Base-by-base conservation (phyloP, 2,329 filamentous ascomycete genomes). In the Botrytis byssoidea region DNA sequence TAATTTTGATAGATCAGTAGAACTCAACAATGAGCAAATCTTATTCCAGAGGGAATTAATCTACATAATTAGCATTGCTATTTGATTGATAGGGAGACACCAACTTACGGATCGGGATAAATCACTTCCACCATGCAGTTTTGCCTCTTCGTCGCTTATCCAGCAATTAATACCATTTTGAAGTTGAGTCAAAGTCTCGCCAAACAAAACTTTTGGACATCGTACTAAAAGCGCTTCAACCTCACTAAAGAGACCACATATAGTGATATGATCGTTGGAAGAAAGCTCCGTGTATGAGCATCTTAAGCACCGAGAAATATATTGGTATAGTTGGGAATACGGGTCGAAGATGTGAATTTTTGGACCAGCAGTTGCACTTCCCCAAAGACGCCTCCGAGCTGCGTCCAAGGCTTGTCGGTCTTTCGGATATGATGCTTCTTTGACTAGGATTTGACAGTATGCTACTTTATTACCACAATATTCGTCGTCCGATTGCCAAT, bases 301-400 rank as follows among this genome's bases (percentile, higher is more conserved):
- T 16, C 82, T 81, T 61, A 95, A 83, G 0, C 88, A 83, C 22
- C 83, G 81, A 72, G 85, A 85, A 63, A 89, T 83, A 22, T 91
- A 85, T 61, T 85, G 86, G 79, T 94, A 92, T 0, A 97, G 82
- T 71, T 88, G 84, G 71, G 90, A 87, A 76, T 91, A 93, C 0
- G 91, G 89, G 78, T 94, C 88, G 74, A 85, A 87, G 83, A 79
- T 74, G 57, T 83, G 76, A 1, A 82, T 81, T 70, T 84, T 84
- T 4, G 82, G 79, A 1, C 83, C 83, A 0, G 82, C 81, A 51
- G 81, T 81, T 0, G 82, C 80, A 1, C 86, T 87, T 5, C 89
- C 89, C 91, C 91, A 94, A 0, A 95, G 83, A n/a, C 86, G 86
- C 68, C 88, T 88, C 68, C 88, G 86, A 71, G 89, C 90, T 70